These are phyloP conservation scores for Botryotinia globosa DNA, from an alignment of 2,329 filamentous ascomycete genomes.

Conservation along the genomic window DNA sequence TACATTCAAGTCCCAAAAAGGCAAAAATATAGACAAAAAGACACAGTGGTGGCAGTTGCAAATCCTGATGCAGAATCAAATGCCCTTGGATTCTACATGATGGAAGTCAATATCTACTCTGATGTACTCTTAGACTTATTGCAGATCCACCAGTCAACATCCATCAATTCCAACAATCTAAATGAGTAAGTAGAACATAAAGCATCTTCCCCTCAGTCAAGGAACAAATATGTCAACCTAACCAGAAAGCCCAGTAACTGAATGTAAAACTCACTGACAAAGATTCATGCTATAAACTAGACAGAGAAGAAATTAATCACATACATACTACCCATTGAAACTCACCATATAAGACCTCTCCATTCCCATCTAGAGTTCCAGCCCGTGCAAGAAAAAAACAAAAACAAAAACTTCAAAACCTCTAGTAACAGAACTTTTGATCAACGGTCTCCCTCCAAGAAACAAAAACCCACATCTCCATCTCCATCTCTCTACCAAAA, in stretches of 20 bases:
- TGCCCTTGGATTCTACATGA: background rate
- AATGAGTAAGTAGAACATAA: accelerated
- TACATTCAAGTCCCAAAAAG: background rate
- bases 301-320: background rate
- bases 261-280: accelerated
- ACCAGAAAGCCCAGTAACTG: background rate
- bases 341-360: background rate
- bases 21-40: background rate
- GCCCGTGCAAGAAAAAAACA: background rate
- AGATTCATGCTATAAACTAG: background rate
- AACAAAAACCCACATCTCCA: background rate
- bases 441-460: background rate
- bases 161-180: accelerated
- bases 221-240: background rate
- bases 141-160: background rate
- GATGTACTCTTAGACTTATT: accelerated
- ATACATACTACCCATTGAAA: background rate
- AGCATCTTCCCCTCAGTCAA: accelerated
- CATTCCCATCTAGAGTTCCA: background rate
- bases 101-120: background rate
- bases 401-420: background rate
- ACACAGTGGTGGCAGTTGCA: background rate
- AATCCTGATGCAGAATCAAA: background rate
- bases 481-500: background rate
- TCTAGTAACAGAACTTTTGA: accelerated